phyloP scores from a whole-genome alignment of 176 grass and related monocot genomes.

The Carex littledalei region DNA sequence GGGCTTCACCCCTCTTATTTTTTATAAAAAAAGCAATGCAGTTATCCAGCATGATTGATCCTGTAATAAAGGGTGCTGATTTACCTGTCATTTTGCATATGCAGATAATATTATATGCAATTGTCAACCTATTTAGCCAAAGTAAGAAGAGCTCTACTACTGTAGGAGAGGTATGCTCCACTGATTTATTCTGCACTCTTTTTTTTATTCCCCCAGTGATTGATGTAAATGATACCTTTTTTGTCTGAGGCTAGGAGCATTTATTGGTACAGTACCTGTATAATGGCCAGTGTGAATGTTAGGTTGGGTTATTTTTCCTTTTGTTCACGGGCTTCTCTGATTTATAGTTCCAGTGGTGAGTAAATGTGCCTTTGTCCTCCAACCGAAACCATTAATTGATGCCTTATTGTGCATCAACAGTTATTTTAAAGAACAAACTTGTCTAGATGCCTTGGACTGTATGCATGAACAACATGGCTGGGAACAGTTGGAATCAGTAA shows the following conservation, averaged over 20 bases:
- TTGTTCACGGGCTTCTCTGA: not conserved
- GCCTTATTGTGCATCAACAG: not conserved
- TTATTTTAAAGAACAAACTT: not conserved
- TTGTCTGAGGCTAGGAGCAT: not conserved
- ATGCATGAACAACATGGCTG: not conserved
- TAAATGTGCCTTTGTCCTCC: not conserved
- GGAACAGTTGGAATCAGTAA: not conserved
- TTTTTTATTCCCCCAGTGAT: not conserved
- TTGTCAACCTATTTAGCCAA: slow-evolving; percentile 54
- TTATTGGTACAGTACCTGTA: not conserved
- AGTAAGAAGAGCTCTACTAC: slow-evolving; percentile 58
- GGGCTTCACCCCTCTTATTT: too few species aligned
- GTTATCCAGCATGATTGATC: not conserved
- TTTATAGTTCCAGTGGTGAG: not conserved
- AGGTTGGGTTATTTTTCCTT: not conserved
- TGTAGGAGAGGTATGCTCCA: slow-evolving; percentile 59
- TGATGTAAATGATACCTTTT: not conserved
- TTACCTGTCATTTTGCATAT: not conserved
- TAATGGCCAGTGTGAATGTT: not conserved
- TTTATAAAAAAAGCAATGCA: too few species aligned
- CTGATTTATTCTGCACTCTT: not conserved
- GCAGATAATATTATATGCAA: slow-evolving; percentile 63
- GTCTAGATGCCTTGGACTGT: not conserved
- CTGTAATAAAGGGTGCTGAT: not conserved
- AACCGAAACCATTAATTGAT: not conserved